phyloP scores from a whole-genome alignment of 257 asterid species.

The Petunia secreta region DNA sequence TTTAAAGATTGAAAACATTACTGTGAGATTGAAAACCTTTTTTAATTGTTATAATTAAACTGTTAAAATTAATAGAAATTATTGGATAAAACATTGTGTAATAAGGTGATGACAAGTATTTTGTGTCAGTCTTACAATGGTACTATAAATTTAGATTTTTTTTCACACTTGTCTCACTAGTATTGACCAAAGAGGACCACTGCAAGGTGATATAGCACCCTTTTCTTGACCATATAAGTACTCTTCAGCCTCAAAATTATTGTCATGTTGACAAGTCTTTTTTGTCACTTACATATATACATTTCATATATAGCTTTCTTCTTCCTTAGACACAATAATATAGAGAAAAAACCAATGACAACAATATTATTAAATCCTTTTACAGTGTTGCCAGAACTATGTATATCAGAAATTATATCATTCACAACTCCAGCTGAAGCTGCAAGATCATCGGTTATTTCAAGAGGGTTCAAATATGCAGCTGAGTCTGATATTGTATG shows the following conservation, averaged over 20 bases:
- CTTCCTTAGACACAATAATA: not conserved
- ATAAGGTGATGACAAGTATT: too few relatives aligned
- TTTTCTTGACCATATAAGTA: not conserved
- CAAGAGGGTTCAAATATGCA: conserved; percentile 45
- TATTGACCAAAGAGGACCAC: too few relatives aligned
- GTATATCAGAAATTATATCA: conserved; percentile 54
- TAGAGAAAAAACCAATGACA: not conserved
- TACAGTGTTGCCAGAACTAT: conserved; percentile 49
- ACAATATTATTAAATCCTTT: conserved; percentile 5
- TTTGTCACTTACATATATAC: too few relatives aligned
- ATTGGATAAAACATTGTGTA: too few relatives aligned
- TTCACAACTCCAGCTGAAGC: conserved; percentile 54
- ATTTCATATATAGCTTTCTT: not conserved
- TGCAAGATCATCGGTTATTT: conserved; percentile 41
- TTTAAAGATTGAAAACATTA: too few relatives aligned
- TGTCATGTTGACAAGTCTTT: not conserved
- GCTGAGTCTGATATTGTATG: conserved; percentile 37
- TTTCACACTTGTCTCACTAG: too few relatives aligned
- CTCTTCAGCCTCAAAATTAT: not conserved
- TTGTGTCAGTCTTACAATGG: too few relatives aligned
- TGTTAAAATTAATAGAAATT: too few relatives aligned
- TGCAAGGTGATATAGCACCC: not conserved
- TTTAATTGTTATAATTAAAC: too few relatives aligned
- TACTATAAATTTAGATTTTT: too few relatives aligned
- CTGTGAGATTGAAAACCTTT: too few relatives aligned